phyloP scores from a whole-genome alignment of 768 basidiomycete genomes.

The Lactarius akahatsu region DNA sequence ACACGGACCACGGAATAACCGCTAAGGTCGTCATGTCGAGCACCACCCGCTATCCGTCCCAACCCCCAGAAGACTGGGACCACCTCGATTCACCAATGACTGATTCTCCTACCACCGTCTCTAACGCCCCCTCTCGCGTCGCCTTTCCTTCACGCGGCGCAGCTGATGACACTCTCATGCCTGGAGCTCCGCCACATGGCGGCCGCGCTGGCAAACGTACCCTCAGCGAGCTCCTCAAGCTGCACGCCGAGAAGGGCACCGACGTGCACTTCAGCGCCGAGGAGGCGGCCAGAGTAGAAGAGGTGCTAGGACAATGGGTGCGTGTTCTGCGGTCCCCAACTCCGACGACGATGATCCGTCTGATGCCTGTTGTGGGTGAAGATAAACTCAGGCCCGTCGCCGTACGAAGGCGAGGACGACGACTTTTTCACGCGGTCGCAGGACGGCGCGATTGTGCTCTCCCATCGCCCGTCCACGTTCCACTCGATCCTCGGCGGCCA shows the following conservation, averaged over 20 bases:
- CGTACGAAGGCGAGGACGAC: conserved; percentile 75
- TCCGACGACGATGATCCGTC: neutral
- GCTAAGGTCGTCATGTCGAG: conserved; percentile 26
- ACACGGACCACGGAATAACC: too few species aligned
- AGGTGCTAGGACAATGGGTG: conserved; percentile 71
- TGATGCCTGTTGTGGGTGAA: conserved; percentile 33
- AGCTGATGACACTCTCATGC: neutral
- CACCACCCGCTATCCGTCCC: conserved; percentile 21
- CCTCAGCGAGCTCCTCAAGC: conserved; percentile 67
- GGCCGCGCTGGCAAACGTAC: conserved; percentile 46
- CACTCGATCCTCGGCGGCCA: conserved; percentile 27
- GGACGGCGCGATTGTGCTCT: conserved; percentile 51
- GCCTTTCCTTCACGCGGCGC: conserved; percentile 21
- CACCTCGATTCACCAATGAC: conserved; percentile 14
- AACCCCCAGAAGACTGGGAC: conserved; percentile 30
- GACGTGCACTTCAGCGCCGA: conserved; percentile 59
- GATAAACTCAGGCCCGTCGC: conserved; percentile 78
- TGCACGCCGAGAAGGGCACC: conserved; percentile 74
- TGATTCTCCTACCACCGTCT: conserved; percentile 5
- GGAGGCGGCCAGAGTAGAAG: conserved; percentile 67
- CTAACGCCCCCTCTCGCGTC: conserved; percentile 10
- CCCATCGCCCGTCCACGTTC: conserved; percentile 31
- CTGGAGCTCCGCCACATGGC: conserved; percentile 1
- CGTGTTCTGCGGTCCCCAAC: neutral
- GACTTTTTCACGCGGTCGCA: conserved; percentile 64